These are phyloP conservation scores for Talaromyces amestolkiae DNA, from an alignment of 2,329 filamentous ascomycete species.

Conservation along the genomic window DNA sequence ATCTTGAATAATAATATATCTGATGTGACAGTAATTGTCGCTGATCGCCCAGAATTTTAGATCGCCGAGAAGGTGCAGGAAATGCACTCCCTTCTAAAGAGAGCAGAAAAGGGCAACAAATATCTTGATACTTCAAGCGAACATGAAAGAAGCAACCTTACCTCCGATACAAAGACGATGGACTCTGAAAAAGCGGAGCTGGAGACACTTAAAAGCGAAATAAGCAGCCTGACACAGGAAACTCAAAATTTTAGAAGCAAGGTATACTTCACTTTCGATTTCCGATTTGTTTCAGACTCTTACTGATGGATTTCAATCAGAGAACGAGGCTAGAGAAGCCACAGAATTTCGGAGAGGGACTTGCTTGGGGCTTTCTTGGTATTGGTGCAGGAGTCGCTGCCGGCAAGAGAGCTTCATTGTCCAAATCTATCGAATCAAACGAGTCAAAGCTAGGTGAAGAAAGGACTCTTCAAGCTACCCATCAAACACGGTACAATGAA, in stretches of 20 bases:
- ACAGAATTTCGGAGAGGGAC: neutral
- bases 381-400: neutral
- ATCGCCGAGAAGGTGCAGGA: neutral
- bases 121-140: neutral
- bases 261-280: neutral
- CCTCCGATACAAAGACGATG: neutral
- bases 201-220: neutral
- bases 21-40: neutral
- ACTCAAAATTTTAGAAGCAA: neutral
- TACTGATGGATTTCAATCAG: neutral
- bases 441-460: neutral
- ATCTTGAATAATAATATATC: neutral
- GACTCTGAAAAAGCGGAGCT: neutral
- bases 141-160: neutral
- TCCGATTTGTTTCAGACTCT: neutral
- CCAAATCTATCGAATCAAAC: neutral
- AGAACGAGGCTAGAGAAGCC: neutral
- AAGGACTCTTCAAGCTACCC: neutral
- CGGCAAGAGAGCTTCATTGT: neutral
- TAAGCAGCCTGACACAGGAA: neutral
- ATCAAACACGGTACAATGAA: neutral
- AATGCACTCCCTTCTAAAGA: neutral
- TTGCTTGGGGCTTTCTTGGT: neutral
- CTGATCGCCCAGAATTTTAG: neutral
- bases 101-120: neutral